These are phyloP conservation scores for Ustilago hordei DNA, from an alignment of 1,284 basidiomycete genomes.

Conservation along the genomic window DNA sequence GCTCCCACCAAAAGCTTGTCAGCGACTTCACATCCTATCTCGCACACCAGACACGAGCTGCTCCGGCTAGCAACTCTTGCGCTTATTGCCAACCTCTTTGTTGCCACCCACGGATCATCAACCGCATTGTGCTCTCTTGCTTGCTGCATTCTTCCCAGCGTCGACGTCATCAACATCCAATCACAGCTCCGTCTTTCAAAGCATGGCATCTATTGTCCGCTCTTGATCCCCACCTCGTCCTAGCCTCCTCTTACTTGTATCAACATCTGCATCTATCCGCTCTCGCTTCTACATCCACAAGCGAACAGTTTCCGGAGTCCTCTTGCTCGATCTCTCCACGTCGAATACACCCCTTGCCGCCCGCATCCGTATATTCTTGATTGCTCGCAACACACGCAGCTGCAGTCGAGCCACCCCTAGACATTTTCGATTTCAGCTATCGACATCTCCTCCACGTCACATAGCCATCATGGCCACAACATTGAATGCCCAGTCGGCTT, in stretches of 20 bases:
- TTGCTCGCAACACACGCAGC: neutral
- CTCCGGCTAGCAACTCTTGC: constrained; percentile 30
- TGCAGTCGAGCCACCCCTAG: neutral
- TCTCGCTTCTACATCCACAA: neutral
- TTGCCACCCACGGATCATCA: neutral
- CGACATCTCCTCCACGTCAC: neutral
- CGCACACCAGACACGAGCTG: constrained; percentile 12
- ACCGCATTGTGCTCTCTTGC: neutral
- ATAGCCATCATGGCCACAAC: constrained; percentile 31
- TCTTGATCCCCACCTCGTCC: neutral
- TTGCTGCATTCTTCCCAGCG: neutral
- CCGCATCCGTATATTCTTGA: neutral
- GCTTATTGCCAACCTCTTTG: neutral
- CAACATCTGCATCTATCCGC: neutral
- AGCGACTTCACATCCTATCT: neutral
- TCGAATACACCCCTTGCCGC: neutral
- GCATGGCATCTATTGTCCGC: neutral
- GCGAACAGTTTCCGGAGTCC: neutral
- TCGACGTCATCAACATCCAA: neutral
- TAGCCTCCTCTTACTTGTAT: neutral
- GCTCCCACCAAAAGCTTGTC: neutral
- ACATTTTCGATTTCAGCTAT: neutral
- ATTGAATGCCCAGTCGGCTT: constrained; percentile 31
- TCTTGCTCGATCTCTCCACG: neutral
- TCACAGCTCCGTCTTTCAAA: neutral